Base-by-base conservation (phyloP, 2,329 filamentous ascomycete genomes). In the Xylaria arbuscula region DNA sequence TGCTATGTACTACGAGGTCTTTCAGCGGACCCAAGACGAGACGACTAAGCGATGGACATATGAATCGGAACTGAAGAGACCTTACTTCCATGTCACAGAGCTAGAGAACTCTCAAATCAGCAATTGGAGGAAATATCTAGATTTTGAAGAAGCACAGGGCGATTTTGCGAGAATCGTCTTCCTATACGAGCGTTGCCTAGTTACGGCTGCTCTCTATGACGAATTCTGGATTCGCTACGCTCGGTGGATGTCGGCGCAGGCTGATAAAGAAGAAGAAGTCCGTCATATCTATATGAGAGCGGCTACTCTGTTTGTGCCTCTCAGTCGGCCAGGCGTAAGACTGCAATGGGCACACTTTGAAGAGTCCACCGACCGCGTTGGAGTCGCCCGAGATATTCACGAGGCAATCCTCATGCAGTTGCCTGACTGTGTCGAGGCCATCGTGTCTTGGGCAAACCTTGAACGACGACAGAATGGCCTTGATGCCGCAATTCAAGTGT, bases 211-310 rank as follows among this genome's bases (percentile, higher is more conserved):
- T 17, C 92, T 97, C 73, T 98, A 99, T 78, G 95, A 98, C 58
- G 95, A 98, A 78, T 97, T 98, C 80, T 99, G 96, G 96, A 89
- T 97, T 76, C 92, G 96, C n/a, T 99, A 97, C 80, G 93, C 92
- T 17, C 87, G 95, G 48, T 99, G 96, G 96, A 97, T 98, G 92
- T 86, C 88, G 67, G 89, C 89, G 0, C 93, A 97, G 77, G 82
- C 88, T 1, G 89, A 86, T 73, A 97, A 97, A 79, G 90, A 94
- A 54, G 93, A 98, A 78, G 94, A 98, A 77, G 91, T 95, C 6
- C 91, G 96, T 66, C 94, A 93, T 79, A 96, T 98, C 71, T 98
- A 97, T 78, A 90, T 95, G 78, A 90, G 94, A 65, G 96, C 95
- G 10, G 90, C 92, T 72, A 94, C 89, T 59, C 82, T 97, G 62